Conservation (phyloP, 192 early-diverging fungal species). For the Podila epicladia region DNA sequence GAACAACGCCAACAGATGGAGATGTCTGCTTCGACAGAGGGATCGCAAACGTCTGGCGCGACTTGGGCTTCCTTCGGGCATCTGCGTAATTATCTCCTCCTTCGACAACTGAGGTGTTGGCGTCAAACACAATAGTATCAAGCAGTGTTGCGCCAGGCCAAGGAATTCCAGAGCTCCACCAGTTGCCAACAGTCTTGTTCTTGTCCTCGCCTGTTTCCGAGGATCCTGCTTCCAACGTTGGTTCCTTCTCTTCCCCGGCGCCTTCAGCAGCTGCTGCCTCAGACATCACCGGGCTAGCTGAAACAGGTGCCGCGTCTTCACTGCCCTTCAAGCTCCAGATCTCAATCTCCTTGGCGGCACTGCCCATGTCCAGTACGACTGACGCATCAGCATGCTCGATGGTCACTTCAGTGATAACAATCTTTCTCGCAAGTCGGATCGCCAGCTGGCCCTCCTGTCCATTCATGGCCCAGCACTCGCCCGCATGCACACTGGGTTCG, state of each 20-base stretch:
- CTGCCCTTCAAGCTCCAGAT: constrained; percentile 61
- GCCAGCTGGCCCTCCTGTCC: constrained; percentile 70
- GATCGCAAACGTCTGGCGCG: constrained; percentile 26
- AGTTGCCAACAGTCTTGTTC: neutral
- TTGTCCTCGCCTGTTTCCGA: constrained; percentile 7
- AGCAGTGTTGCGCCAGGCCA: constrained; percentile 38
- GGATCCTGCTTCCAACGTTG: neutral
- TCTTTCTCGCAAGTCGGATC: constrained; percentile 64
- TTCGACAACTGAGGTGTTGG: constrained; percentile 37
- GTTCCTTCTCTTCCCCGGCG: constrained; percentile 17
- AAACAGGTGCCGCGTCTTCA: constrained; percentile 9
- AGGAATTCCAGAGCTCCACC: constrained; percentile 15
- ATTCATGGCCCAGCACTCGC: constrained; percentile 81
- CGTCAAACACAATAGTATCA: constrained; percentile 55
- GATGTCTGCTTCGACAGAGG: constrained; percentile 54
- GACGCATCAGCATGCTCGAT: constrained; percentile 74
- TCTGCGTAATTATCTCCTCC: neutral
- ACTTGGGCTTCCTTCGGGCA: constrained; percentile 50
- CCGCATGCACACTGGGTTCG: constrained; percentile 61
- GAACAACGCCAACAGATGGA: constrained; percentile 51
- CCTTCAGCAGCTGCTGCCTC: neutral
- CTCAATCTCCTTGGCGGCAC: constrained; percentile 72
- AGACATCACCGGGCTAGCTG: constrained; percentile 40
- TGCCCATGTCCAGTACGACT: constrained; percentile 65
- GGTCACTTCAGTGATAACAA: constrained; percentile 68